Evolutionary conservation across 495 filamentous ascomycete genomes (phyloP).

Genomic region (Daldinia caldariorum): DNA sequence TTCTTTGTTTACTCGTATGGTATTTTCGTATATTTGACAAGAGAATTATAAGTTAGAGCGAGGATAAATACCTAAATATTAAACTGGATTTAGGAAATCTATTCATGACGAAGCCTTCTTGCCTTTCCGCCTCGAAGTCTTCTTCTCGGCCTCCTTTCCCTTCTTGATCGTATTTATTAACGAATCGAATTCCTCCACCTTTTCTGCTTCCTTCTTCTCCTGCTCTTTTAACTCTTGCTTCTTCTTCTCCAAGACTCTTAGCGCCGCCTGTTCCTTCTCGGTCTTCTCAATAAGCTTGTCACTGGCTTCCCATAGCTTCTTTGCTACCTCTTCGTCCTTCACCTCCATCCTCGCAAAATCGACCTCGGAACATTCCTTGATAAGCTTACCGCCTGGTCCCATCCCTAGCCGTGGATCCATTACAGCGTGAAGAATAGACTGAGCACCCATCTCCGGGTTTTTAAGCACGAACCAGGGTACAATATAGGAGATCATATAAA

Average conservation of each 20-base stretch:
- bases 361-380: conserved; percentile 89
- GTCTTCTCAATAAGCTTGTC: conserved; percentile 83
- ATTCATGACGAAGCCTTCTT: conserved; percentile 47
- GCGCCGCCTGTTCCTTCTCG: conserved; percentile 81
- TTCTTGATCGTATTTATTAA: conserved; percentile 54
- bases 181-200: conserved; percentile 57
- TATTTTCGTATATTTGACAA: not conserved
- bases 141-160: conserved; percentile 51
- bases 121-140: conserved; percentile 49
- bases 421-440: conserved; percentile 83
- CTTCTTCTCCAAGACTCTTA: conserved; percentile 74
- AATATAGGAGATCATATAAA: conserved; percentile 82
- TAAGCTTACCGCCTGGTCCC: conserved; percentile 71
- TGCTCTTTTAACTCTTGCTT: conserved; percentile 63
- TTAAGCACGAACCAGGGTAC: conserved; percentile 91
- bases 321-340: conserved; percentile 78
- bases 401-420: conserved; percentile 78
- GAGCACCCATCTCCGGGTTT: conserved; percentile 79
- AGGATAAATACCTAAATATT: not conserved
- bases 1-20: not conserved
- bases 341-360: conserved; percentile 76
- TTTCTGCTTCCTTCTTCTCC: conserved; percentile 56
- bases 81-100: not conserved
- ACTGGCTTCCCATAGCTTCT: conserved; percentile 86
- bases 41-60: not conserved